phyloP scores from a whole-genome alignment of 352 stramenopile genomes.

The Pseudoperonospora humuli region DNA sequence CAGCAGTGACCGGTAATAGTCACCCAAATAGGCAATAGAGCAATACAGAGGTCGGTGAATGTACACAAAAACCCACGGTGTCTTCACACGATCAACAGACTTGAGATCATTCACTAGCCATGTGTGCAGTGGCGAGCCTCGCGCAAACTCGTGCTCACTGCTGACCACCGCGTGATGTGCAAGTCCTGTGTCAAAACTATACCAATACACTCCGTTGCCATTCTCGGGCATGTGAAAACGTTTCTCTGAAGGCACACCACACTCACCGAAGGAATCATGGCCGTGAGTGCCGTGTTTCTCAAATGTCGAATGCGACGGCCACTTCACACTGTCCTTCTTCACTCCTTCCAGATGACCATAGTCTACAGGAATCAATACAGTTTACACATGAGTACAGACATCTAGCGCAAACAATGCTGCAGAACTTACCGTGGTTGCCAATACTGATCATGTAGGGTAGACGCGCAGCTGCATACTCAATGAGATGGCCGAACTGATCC shows the following conservation, averaged over 20 bases:
- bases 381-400: too few relatives aligned
- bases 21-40: constrained; percentile 28
- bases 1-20: constrained; percentile 34
- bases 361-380: constrained; percentile 17
- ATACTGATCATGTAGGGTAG: constrained; percentile 76
- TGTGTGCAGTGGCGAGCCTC: constrained; percentile 31
- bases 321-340: constrained; percentile 15
- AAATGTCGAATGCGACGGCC: constrained; percentile 27
- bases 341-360: constrained; percentile 40
- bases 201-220: constrained; percentile 52
- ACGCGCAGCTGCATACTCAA: constrained; percentile 58
- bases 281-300: constrained; percentile 26
- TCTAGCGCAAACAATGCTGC: too few relatives aligned
- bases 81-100: constrained; percentile 38
- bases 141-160: constrained; percentile 47
- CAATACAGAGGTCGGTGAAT: constrained; percentile 58
- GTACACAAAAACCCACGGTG: constrained; percentile 54
- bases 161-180: constrained; percentile 43
- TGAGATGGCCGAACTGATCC: constrained; percentile 80
- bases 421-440: constrained; percentile 36
- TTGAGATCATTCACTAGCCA: constrained; percentile 52
- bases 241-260: constrained; percentile 63
- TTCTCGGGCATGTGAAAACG: constrained; percentile 72
- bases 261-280: constrained; percentile 74
- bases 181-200: constrained; percentile 49